Conservation (phyloP, 345 rosid genomes). For the Pistacia atlantica region DNA sequence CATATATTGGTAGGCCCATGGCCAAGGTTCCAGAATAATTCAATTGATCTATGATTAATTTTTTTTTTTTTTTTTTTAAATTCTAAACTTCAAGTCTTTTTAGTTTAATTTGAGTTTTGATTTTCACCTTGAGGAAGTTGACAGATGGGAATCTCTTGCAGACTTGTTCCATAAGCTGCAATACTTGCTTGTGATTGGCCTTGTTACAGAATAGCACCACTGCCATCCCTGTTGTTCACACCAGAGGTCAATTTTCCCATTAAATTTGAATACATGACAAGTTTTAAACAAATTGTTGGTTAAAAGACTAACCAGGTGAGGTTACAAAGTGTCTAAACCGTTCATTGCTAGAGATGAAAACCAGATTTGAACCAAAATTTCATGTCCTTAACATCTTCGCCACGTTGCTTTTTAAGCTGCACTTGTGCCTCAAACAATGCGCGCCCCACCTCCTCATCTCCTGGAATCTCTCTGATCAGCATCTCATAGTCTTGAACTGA, state of each 20-base stretch:
- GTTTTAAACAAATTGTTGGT: not conserved
- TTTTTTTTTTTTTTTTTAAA: not conserved
- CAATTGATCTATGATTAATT: not conserved
- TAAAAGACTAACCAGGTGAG: conserved; percentile 37
- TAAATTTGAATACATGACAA: not conserved
- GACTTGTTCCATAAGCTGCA: conserved; percentile 46
- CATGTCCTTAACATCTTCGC: conserved; percentile 46
- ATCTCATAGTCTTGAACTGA: conserved; percentile 76
- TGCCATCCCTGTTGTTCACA: conserved; percentile 41
- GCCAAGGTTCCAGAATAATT: not conserved
- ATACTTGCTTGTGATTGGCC: conserved; percentile 35
- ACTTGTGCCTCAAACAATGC: conserved; percentile 57
- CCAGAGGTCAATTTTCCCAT: not conserved
- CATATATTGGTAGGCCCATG: not conserved
- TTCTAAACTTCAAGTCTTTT: not conserved
- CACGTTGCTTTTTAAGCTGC: conserved; percentile 49
- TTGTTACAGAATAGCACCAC: conserved; percentile 51
- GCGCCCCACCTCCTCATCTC: conserved; percentile 60
- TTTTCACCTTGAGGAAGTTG: conserved; percentile 52
- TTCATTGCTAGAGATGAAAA: conserved; percentile 41
- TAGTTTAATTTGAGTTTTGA: too few species aligned
- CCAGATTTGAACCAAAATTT: conserved; percentile 54
- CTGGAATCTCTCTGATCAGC: conserved; percentile 64
- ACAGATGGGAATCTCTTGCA: conserved; percentile 60
- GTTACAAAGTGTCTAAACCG: conserved; percentile 47